phyloP scores from a whole-genome alignment of 306 rosid genomes.

The Pyrus bretschneideri region DNA sequence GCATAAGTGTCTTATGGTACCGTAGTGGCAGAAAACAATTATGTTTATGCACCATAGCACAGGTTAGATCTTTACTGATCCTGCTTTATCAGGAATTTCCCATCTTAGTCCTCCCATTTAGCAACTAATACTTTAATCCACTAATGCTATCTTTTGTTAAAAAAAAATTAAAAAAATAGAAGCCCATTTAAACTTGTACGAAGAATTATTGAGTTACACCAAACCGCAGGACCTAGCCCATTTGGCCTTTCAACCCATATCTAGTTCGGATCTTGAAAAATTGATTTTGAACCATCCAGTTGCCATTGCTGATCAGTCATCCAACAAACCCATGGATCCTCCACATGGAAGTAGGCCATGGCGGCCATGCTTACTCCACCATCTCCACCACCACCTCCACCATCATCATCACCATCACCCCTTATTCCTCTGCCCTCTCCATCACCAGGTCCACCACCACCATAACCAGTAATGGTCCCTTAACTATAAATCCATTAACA shows the following conservation, averaged over 20 bases:
- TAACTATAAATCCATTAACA: too few species aligned
- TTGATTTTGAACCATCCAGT: neutral
- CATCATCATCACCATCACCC: constrained; percentile 1
- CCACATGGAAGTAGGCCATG: neutral
- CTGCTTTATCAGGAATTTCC: too few species aligned
- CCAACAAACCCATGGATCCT: constrained; percentile 18
- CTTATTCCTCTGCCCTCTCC: constrained; percentile 6
- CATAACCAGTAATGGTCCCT: neutral
- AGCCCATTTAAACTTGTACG: neutral
- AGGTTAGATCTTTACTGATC: too few species aligned
- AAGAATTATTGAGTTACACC: neutral
- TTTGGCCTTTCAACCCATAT: neutral
- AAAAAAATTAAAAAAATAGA: neutral
- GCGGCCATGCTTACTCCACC: constrained; percentile 17
- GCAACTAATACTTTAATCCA: too few species aligned
- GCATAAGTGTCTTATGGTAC: too few species aligned
- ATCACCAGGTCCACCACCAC: neutral
- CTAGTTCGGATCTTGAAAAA: neutral
- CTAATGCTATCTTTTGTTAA: too few species aligned
- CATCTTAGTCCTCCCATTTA: too few species aligned
- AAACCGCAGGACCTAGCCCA: neutral
- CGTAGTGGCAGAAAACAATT: too few species aligned
- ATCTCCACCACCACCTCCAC: constrained; percentile 8
- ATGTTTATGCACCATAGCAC: too few species aligned
- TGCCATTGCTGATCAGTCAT: neutral